Evolutionary conservation across 2,329 filamentous ascomycete genomes (phyloP).

Genomic region (Aspergillus sp.): DNA sequence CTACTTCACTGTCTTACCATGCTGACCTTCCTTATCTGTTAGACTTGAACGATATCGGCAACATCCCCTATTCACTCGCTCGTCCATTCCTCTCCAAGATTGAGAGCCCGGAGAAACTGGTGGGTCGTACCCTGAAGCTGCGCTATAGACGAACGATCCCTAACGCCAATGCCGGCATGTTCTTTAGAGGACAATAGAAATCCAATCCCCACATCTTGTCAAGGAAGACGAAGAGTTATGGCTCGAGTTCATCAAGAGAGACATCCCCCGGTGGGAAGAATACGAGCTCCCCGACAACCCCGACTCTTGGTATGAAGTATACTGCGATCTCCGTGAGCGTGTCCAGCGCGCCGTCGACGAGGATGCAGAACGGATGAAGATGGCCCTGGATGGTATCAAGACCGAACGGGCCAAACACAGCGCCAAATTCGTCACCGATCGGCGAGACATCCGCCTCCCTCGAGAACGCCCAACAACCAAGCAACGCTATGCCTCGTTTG

Average conservation of each 20-base stretch:
- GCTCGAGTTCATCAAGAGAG: conserved; percentile 72
- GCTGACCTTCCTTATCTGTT: conserved; percentile 1
- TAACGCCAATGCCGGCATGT: conserved; percentile 3
- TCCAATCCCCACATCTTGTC: conserved; percentile 72
- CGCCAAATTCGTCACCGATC: conserved; percentile 55
- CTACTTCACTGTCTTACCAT: background rate
- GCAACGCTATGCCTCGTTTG: conserved; percentile 31
- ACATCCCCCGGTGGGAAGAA: conserved; percentile 70
- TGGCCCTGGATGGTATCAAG: conserved; percentile 57
- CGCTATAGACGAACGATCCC: no score
- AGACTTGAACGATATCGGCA: conserved; percentile 69
- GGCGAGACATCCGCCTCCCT: conserved; percentile 27
- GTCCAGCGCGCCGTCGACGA: conserved; percentile 57
- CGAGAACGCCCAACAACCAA: conserved; percentile 27
- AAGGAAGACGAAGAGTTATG: conserved; percentile 71
- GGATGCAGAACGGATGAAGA: conserved; percentile 59
- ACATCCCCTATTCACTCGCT: conserved; percentile 66
- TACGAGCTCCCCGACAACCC: conserved; percentile 65
- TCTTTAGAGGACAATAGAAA: conserved; percentile 60
- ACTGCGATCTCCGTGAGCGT: conserved; percentile 64
- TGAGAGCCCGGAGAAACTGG: conserved; percentile 71
- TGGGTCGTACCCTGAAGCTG: conserved; percentile 25
- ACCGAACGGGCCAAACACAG: conserved; percentile 58
- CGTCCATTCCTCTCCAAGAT: conserved; percentile 69
- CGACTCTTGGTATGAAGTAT: conserved; percentile 74